Base-by-base conservation (phyloP, 805 yeast genomes). In the Ogataea corticis region DNA sequence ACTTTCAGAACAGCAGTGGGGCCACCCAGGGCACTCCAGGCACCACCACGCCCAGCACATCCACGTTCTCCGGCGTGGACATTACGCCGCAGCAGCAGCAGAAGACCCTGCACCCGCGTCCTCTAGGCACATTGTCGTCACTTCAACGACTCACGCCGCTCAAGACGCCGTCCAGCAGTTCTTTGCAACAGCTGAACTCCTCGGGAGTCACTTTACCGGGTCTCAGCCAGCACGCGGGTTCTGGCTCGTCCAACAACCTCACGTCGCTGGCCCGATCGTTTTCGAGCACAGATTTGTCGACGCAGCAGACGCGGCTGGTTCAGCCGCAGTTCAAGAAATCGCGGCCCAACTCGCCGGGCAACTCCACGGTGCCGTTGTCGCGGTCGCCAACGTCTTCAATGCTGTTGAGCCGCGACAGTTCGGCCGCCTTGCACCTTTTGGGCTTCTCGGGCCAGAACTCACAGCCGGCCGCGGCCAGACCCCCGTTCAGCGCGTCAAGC, bases 331-430 rank as follows among this genome's bases (percentile, higher is more conserved):
- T 69, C 42, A 76, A 76, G 55, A 71, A 68, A 51, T 73, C 79
- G 29, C 61, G 81, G 51, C 80, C 82, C 18, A 75, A 74, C 59
- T 72, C 78, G 10, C 81, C 81, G 4, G 55, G 58, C 12, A 41
- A 49, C 16, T 55, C 55, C 15, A 50, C 61, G 2, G 52, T 39
- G 2, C 25, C 56, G 3, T 34, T 57, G 12, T 19, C 56, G 4
- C 42, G 54, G 41, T 59, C 66, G 7, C 63, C 67, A 17, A 53
- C 57, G 11, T 48, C 62, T 15, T 33, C 61, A 13, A 32, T 45
- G 45, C 41, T 47, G 46, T 38, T 42, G 18, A 46, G 44, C 47
- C 48, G 59, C 21, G 66, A 61, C 44, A 58, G 63, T 23, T 60
- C 64, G 7, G 60, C 62, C 4, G 65, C 63, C 2, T 45, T 63